phyloP scores from a whole-genome alignment of 306 rosid genomes.

The Arachis hypogaea region DNA sequence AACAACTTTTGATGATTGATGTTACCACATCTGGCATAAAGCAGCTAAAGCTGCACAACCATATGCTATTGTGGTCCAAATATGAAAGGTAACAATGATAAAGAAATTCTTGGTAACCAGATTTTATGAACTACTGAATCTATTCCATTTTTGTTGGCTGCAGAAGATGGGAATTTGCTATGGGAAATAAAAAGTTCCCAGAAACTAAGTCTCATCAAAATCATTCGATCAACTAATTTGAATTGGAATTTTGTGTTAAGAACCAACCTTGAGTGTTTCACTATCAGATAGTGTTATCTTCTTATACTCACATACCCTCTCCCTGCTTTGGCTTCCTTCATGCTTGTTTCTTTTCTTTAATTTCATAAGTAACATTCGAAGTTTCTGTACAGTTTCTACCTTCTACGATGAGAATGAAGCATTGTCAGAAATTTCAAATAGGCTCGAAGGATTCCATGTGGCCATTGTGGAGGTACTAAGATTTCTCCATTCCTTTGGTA shows the following conservation, averaged over 20 bases:
- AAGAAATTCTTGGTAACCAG: slow-evolving; percentile 19
- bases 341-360: slow-evolving; percentile 18
- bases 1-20: slow-evolving; percentile 31
- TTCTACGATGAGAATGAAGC: slow-evolving; percentile 72
- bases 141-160: slow-evolving; percentile 39
- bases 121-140: slow-evolving; percentile 39
- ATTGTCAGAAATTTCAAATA: slow-evolving; percentile 61
- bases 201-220: slow-evolving; percentile 15
- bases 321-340: slow-evolving; percentile 7
- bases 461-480: slow-evolving; percentile 77
- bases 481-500: neutral
- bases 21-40: slow-evolving; percentile 29
- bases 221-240: slow-evolving; percentile 11
- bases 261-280: slow-evolving; percentile 19
- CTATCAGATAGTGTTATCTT: neutral
- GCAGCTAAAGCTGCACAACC: slow-evolving; percentile 13
- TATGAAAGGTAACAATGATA: slow-evolving; percentile 34
- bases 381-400: slow-evolving; percentile 58
- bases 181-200: neutral
- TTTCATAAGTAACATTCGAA: slow-evolving; percentile 33
- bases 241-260: slow-evolving; percentile 18
- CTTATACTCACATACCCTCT: neutral
- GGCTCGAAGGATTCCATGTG: slow-evolving; percentile 74
- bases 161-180: slow-evolving; percentile 7
- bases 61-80: slow-evolving; percentile 44